phyloP scores from a whole-genome alignment of 768 basidiomycete genomes.

The Kwoniella sp. region DNA sequence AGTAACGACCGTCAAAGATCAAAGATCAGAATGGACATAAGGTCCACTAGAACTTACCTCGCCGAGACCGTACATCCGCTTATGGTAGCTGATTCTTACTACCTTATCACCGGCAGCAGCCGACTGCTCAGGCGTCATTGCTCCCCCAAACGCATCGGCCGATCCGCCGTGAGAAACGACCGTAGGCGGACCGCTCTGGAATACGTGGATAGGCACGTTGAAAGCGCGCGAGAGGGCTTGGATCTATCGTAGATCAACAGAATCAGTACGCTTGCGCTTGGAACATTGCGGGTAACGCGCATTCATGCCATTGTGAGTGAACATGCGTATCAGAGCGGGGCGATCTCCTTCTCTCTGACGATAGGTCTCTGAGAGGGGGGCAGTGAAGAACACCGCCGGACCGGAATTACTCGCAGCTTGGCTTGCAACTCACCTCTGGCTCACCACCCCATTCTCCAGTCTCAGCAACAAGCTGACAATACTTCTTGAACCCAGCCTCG shows the following conservation, averaged over 20 bases:
- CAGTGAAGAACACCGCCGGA: no score
- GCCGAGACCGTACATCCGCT: slow-evolving; percentile 90
- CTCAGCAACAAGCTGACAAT: slow-evolving; percentile 75
- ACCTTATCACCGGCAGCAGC: slow-evolving; percentile 56
- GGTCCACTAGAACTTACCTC: slow-evolving; percentile 65
- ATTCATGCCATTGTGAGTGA: no score
- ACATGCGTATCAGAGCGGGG: no score
- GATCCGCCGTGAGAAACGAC: slow-evolving; percentile 78
- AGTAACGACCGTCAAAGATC: no score
- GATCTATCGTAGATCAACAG: slow-evolving; percentile 60
- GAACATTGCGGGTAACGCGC: no score
- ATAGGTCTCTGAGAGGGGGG: no score
- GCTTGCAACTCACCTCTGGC: slow-evolving; percentile 68
- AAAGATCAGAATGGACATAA: background rate
- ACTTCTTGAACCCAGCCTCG: slow-evolving; percentile 63
- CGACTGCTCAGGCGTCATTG: slow-evolving; percentile 51
- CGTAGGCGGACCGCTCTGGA: slow-evolving; percentile 77
- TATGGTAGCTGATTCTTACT: slow-evolving; percentile 84
- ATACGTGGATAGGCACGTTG: slow-evolving; percentile 82
- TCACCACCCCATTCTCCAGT: slow-evolving; percentile 97
- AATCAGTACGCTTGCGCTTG: background rate
- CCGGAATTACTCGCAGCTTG: no score
- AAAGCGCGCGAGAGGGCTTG: slow-evolving; percentile 80
- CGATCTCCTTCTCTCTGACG: no score
- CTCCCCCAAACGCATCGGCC: slow-evolving; percentile 48